phyloP scores from a whole-genome alignment of 306 rosid species.

The Chamaecrista fasciculata region DNA sequence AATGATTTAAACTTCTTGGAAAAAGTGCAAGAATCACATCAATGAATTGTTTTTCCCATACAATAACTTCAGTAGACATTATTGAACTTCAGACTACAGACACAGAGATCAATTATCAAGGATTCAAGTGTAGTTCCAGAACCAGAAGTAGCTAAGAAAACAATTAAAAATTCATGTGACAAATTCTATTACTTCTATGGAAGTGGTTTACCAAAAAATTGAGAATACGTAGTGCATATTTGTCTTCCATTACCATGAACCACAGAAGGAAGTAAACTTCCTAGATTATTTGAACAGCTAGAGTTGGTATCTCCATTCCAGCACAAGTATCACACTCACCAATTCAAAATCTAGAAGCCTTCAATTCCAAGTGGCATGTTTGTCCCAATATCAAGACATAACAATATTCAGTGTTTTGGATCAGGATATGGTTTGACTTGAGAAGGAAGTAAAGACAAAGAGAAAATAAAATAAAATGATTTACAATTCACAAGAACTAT shows the following conservation, averaged over 20 bases:
- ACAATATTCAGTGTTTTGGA: conserved; percentile 1
- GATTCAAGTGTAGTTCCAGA: no score
- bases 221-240: not conserved
- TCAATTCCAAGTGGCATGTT: not conserved
- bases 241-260: not conserved
- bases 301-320: not conserved
- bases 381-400: conserved; percentile 12
- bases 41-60: not conserved
- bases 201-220: not conserved
- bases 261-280: not conserved
- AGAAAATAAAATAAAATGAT: not conserved
- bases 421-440: not conserved
- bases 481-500: conserved; percentile 19
- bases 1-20: not conserved
- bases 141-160: not conserved
- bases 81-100: not conserved
- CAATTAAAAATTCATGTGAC: conserved; percentile 1
- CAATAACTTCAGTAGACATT: not conserved
- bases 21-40: not conserved
- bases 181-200: conserved; percentile 2
- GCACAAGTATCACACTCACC: not conserved
- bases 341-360: not conserved
- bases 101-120: not conserved
- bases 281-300: not conserved
- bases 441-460: not conserved